Evolutionary conservation across 2,329 filamentous ascomycete species (phyloP).

Genomic region (Fusarium heterosporum): DNA sequence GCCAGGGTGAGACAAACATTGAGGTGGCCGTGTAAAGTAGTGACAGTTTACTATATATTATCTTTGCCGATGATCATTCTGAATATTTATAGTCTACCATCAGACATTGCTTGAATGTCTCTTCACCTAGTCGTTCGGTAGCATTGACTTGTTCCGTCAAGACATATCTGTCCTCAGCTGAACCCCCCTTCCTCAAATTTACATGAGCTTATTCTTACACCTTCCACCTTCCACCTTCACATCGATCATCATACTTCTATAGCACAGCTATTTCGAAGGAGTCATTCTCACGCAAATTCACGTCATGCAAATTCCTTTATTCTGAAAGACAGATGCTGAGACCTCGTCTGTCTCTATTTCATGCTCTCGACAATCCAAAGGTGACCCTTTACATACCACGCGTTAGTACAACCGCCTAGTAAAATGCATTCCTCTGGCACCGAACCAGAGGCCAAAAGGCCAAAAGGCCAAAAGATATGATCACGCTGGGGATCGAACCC

Average conservation of each 20-base stretch:
- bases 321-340: neutral
- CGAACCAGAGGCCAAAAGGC: neutral
- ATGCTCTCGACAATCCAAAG: no score
- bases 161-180: neutral
- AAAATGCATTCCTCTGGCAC: no score
- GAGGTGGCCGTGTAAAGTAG: neutral
- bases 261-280: neutral
- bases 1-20: constrained; percentile 31
- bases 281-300: neutral
- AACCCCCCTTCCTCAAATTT: neutral
- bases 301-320: neutral
- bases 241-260: neutral
- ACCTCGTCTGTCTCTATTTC: neutral
- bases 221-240: neutral
- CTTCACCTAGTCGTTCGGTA: neutral
- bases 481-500: constrained; percentile 46
- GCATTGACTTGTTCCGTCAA: neutral
- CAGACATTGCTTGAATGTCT: neutral
- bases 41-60: neutral
- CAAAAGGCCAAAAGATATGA: constrained; percentile 34
- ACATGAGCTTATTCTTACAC: neutral
- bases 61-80: neutral
- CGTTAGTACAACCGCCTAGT: no score
- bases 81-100: no score
- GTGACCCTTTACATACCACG: no score